Evolutionary conservation across 768 basidiomycete species (phyloP), one percentile per base, ranked within the genome.

Genomic region (Tricholoma sp.): DNA sequence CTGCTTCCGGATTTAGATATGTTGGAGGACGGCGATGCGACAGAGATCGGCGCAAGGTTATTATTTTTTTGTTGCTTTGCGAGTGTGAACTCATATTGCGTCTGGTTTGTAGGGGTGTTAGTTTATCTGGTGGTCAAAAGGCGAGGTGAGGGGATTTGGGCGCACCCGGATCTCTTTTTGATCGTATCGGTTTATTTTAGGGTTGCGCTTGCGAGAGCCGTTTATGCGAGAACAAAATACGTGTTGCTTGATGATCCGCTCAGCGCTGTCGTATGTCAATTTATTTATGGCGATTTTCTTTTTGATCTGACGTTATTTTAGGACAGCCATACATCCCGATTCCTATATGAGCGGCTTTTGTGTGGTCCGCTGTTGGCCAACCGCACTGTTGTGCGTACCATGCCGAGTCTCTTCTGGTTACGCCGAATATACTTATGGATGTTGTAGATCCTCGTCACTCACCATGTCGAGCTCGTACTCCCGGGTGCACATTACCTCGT

Each of bases 1-100:
- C 70, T 98, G 52, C 73, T 67, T 29, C 83, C 88, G 0, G 96
- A 98, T 74, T 70, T 98, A 55, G 82, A 88, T 5, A 80, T 94
- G 10, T 69, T 98, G 1, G 91, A 95, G 55, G 86, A 94, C 63
- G 96, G 96, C 0, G 94, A 92, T 65, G 74, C 71, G 54, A 94
- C 91, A 1, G 88, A 92, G 70, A 90, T 95, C 60, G 92, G 92
- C 12, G 85, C 84, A 12, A 76, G 84, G 77, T 81, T 50, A 11
- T 75, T 65, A 37, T 41, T n/a, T 8, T 8, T 15, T 33, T 54
- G 18, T 28, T 65, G 28, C 44, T 50, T 32, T 20, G 55, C 51
- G 31, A 4, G 41, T 13, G 18, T 32, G 28, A 2, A 12, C 12
- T 53, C 15, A 41, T 9, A n/a, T 53, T 44, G 10, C 13, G 2